These are phyloP conservation scores for Magnusiomyces fungicola DNA, from an alignment of 1,139 yeast species.

Conservation along the genomic window DNA sequence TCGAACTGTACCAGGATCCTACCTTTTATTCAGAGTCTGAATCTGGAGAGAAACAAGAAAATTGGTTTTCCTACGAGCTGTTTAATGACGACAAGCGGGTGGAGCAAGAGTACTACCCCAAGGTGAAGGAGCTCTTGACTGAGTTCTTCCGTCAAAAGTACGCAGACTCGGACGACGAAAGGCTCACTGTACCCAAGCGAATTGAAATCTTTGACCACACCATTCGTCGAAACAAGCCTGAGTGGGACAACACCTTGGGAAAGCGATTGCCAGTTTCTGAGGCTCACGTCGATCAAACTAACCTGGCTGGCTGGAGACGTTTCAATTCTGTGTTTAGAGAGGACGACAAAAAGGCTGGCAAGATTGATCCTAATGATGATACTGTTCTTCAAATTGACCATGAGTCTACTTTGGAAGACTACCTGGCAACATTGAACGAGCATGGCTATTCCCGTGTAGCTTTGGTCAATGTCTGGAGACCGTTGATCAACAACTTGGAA, in stretches of 20 bases:
- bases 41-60: too few relatives aligned
- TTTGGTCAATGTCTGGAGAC: conserved; percentile 25
- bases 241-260: conserved; percentile 9
- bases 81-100: conserved; percentile 19
- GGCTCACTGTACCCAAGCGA: too few relatives aligned
- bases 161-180: neutral
- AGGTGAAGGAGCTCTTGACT: conserved; percentile 16
- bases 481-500: conserved; percentile 18
- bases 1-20: conserved; percentile 10
- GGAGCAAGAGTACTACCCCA: conserved; percentile 19
- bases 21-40: too few relatives aligned
- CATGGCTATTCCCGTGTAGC: conserved; percentile 21
- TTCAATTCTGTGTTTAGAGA: conserved; percentile 22
- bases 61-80: conserved; percentile 11
- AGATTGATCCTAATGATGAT: conserved; percentile 19
- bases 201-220: conserved; percentile 24
- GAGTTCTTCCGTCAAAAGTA: conserved; percentile 7
- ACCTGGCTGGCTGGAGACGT: conserved; percentile 20
- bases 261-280: conserved; percentile 20
- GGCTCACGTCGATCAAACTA: conserved; percentile 25
- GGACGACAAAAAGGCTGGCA: too few relatives aligned
- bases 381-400: too few relatives aligned
- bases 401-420: conserved; percentile 15
- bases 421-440: too few relatives aligned
- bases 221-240: conserved; percentile 17